Conservation (phyloP, 1,284 basidiomycete genomes). For the Rhodotorula mucilaginosa region DNA sequence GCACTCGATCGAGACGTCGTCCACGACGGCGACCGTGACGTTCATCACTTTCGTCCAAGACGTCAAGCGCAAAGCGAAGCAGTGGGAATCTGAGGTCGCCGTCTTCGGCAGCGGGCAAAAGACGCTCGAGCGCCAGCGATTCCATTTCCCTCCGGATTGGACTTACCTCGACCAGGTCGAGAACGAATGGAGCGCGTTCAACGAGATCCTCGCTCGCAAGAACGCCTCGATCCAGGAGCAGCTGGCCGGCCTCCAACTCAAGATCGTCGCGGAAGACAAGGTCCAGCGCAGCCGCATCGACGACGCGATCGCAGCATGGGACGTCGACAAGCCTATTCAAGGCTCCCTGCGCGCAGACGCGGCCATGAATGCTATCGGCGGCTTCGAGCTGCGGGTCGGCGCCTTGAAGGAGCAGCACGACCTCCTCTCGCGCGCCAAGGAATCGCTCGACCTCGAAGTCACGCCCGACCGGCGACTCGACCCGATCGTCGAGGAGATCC, state of each 20-base stretch:
- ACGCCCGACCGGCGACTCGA: slow-evolving; percentile 85
- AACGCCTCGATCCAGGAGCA: slow-evolving; percentile 98
- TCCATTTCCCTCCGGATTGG: slow-evolving; percentile 96
- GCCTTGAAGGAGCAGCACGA: slow-evolving; percentile 90
- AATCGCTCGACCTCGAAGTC: slow-evolving; percentile 90
- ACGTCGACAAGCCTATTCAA: slow-evolving; percentile 90
- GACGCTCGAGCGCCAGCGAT: slow-evolving; percentile 92
- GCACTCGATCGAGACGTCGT: slow-evolving; percentile 66
- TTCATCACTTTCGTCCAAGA: slow-evolving; percentile 99
- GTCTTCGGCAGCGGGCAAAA: slow-evolving; percentile 92
- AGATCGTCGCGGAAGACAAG: slow-evolving; percentile 99
- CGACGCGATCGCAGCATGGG: slow-evolving; percentile 89
- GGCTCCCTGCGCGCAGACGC: slow-evolving; percentile 92
- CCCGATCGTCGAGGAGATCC: slow-evolving; percentile 90
- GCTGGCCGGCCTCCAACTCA: slow-evolving; percentile 89
- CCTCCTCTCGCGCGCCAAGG: slow-evolving; percentile 90
- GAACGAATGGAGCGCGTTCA: slow-evolving; percentile 97
- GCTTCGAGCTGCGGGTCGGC: slow-evolving; percentile 85
- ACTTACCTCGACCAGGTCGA: slow-evolving; percentile 95
- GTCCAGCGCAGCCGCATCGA: slow-evolving; percentile 91
- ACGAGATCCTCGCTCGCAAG: slow-evolving; percentile 96
- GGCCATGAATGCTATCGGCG: slow-evolving; percentile 90
- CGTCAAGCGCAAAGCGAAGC: slow-evolving; percentile 91
- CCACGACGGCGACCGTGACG: slow-evolving; percentile 92
- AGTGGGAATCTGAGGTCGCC: slow-evolving; percentile 96